phyloP scores from a whole-genome alignment of 2,329 filamentous ascomycete genomes.

The Diaporthe longicolla region DNA sequence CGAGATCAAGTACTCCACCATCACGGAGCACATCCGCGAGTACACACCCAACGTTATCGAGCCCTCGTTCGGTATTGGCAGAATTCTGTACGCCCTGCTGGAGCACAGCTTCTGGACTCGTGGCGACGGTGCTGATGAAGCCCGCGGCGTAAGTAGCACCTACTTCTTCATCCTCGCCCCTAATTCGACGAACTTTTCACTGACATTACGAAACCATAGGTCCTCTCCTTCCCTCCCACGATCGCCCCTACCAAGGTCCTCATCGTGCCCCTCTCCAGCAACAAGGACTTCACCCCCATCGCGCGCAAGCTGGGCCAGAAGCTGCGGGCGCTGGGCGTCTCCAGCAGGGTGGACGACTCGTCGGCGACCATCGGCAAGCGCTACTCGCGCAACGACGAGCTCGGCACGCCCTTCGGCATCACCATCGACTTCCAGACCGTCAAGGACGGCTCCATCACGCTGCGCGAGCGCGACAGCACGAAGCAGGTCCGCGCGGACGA shows the following conservation, averaged over 20 bases:
- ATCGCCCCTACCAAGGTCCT: conserved; percentile 97
- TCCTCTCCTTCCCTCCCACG: conserved; percentile 68
- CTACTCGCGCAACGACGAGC: conserved; percentile 94
- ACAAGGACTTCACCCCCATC: conserved; percentile 84
- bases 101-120: conserved; percentile 98
- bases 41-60: conserved; percentile 98
- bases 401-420: conserved; percentile 93
- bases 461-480: conserved; percentile 91
- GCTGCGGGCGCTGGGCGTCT: conserved; percentile 82
- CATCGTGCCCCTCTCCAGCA: conserved; percentile 88
- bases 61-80: conserved; percentile 96
- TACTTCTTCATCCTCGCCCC: neutral
- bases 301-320: conserved; percentile 80
- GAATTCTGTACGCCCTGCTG: conserved; percentile 92
- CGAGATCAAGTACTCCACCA: conserved; percentile 85
- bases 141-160: conserved; percentile 80
- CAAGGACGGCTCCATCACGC: conserved; percentile 87
- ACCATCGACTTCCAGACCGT: conserved; percentile 97
- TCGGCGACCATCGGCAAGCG: conserved; percentile 95
- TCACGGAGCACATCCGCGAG: conserved; percentile 87
- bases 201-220: conserved; percentile 62
- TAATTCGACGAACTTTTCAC: conserved; percentile 39
- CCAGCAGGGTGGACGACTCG: conserved; percentile 90
- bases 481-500: conserved; percentile 89
- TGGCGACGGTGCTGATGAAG: conserved; percentile 80